Evolutionary conservation across 2,329 filamentous ascomycete species (phyloP).

Genomic region (Aspergillus brunneoviolaceus): DNA sequence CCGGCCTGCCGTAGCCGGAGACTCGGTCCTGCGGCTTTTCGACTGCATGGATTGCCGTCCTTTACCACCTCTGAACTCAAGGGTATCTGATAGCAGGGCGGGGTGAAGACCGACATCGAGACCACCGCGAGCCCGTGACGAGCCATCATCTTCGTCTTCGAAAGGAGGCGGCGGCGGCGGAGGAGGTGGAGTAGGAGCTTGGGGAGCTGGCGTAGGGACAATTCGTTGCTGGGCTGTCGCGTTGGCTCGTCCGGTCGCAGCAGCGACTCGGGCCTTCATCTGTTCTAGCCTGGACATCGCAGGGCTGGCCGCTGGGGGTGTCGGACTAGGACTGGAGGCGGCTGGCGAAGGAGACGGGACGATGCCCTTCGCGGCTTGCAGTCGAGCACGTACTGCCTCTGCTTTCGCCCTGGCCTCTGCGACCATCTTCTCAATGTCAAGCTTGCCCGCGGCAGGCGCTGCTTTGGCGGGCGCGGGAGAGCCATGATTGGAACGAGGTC

Average conservation of each 20-base stretch:
- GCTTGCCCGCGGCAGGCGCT: conserved; percentile 34
- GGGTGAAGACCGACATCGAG: conserved; percentile 76
- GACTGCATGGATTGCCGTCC: conserved; percentile 47
- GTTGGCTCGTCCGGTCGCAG: conserved; percentile 60
- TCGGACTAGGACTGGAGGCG: conserved; percentile 37
- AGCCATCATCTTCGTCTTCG: conserved; percentile 53
- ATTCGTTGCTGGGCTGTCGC: conserved; percentile 47
- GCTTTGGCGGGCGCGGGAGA: conserved; percentile 46
- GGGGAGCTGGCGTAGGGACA: conserved; percentile 26
- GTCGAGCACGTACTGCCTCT: conserved; percentile 48
- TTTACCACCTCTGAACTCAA: conserved; percentile 45
- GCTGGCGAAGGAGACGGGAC: conserved; percentile 21
- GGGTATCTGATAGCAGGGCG: conserved; percentile 59
- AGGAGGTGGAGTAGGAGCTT: conserved; percentile 39
- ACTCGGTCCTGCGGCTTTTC: conserved; percentile 55
- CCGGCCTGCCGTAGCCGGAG: conserved; percentile 37
- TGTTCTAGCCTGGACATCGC: conserved; percentile 70
- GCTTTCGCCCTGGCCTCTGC: conserved; percentile 51
- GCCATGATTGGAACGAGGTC: conserved; percentile 51
- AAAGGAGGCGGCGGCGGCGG: conserved; percentile 44
- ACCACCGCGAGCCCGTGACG: conserved; percentile 60
- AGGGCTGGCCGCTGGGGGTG: conserved; percentile 33
- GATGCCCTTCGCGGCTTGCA: conserved; percentile 41
- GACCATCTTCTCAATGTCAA: conserved; percentile 49
- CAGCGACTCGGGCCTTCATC: conserved; percentile 76